Evolutionary conservation across 1,284 basidiomycete species (phyloP).

Genomic region (Heterobasidion parviporum): DNA sequence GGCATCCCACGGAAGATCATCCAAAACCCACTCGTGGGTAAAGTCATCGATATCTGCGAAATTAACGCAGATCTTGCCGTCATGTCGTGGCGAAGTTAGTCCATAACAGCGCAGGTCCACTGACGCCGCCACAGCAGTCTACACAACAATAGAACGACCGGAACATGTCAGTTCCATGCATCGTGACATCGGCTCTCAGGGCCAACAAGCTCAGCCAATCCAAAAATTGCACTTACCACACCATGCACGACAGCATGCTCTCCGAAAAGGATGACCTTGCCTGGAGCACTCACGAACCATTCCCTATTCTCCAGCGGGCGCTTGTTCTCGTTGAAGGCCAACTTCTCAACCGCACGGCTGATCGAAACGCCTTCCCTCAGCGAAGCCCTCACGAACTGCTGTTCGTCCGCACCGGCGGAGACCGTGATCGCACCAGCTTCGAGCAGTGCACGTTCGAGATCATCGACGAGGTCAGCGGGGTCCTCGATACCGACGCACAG

Average conservation of each 20-base stretch:
- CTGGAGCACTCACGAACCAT: slow-evolving; percentile 91
- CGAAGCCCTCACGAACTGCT: slow-evolving; percentile 43
- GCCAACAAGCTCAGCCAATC: background rate
- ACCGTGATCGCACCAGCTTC: slow-evolving; percentile 83
- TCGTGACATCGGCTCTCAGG: background rate
- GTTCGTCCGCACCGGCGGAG: slow-evolving; percentile 28
- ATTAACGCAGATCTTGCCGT: slow-evolving; percentile 70
- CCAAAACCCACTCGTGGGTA: slow-evolving; percentile 75
- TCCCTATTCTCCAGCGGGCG: slow-evolving; percentile 40
- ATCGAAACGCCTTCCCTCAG: slow-evolving; percentile 34
- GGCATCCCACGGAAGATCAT: slow-evolving; percentile 81
- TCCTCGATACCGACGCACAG: slow-evolving; percentile 99
- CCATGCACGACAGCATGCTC: slow-evolving; percentile 99
- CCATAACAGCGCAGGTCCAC: slow-evolving; percentile 96
- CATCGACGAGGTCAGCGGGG: slow-evolving; percentile 86
- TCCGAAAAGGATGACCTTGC: slow-evolving; percentile 97
- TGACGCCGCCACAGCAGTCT: slow-evolving; percentile 93
- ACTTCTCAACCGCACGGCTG: slow-evolving; percentile 59
- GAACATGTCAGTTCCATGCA: background rate
- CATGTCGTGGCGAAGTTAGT: slow-evolving; percentile 66
- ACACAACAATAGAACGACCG: background rate
- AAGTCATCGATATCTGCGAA: slow-evolving; percentile 79
- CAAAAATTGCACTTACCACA: slow-evolving; percentile 53
- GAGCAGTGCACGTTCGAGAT: slow-evolving; percentile 88
- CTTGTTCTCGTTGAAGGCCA: slow-evolving; percentile 34